Base-by-base conservation (phyloP, 805 yeast genomes). In the Pichia eremophila region DNA sequence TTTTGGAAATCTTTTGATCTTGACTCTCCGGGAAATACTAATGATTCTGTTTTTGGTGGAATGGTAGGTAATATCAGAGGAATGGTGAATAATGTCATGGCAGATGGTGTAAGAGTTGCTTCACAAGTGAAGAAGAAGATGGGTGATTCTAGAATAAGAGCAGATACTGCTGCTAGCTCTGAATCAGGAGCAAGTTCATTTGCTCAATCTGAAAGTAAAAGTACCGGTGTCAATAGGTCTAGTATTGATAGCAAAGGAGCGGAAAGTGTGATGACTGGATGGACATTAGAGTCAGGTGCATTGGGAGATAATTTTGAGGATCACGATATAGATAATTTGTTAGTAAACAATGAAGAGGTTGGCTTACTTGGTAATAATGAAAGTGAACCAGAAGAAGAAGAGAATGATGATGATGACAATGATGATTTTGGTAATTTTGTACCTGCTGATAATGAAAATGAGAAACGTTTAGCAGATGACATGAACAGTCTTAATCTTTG, bases 61-160 rank as follows among this genome's bases (percentile, higher is more conserved):
- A 51, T 62, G 56, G 77, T 75, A 48, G 67, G 78, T 41, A 83
- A 83, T 31, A 67, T 93, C 49, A 74, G 96, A 48, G 91, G 86
- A 47, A 83, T 93, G 79, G 86, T 91, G 67, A 95, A 88, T 62
- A 91, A 93, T 11, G 73, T 93, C 49, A 74, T 91, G 51, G 93
- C 95, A 0, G 97, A 93, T 66, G 97, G 98, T 6, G 74, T 87
- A 61, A 78, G 91, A 48, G 95, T 91, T 14, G 98, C 98, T 1
- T 80, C 77, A 46, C 90, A 88, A 59, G 95, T 93, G 4, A 80
- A 91, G 54, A 81, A 84, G 54, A 81, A 95, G 53, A 89, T 88
- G 75, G 96, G 89, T 61, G 79, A 83, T 15, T 80, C 77, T 10
- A 77, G 84, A 3, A 15, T 42, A 14, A 41, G 52, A n/a, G 43